Percentiles rank a stretch among this genome's conserved stretches.
Evolutionary conservation across 768 basidiomycete genomes (phyloP).

Genomic region (Tricholoma matsutake): DNA sequence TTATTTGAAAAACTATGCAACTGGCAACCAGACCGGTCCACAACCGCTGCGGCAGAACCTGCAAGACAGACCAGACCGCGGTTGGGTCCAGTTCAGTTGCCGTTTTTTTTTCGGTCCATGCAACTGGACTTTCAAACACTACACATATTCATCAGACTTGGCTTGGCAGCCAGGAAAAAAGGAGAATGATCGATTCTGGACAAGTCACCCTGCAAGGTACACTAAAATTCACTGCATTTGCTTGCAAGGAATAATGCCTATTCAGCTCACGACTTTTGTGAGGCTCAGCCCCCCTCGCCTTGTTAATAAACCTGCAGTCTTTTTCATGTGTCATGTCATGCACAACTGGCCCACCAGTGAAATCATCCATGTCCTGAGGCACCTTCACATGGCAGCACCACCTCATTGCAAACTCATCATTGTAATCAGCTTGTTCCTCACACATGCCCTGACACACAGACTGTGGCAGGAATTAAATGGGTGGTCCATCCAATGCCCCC

Average conservation of each 20-base stretch:
- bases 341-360: constrained; percentile 53
- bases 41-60: no score
- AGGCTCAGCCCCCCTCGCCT: constrained; percentile 32
- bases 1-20: no score
- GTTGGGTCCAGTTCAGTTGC: no score
- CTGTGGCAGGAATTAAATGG: neutral
- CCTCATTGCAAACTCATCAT: constrained; percentile 30
- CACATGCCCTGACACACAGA: constrained; percentile 13
- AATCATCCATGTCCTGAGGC: constrained; percentile 22
- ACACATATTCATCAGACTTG: constrained; percentile 1
- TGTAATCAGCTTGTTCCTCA: constrained; percentile 28
- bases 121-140: no score
- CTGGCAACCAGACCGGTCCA: no score
- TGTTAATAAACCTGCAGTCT: constrained; percentile 34
- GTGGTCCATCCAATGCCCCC: neutral
- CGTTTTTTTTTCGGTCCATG: no score
- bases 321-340: constrained; percentile 47
- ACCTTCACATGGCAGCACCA: constrained; percentile 26
- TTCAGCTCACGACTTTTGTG: constrained; percentile 51
- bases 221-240: neutral
- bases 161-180: neutral
- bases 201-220: constrained; percentile 9
- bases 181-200: neutral
- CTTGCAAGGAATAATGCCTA: neutral
- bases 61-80: no score